Evolutionary conservation across 2,329 filamentous ascomycete species (phyloP).

Genomic region (Diplodia seriata): DNA sequence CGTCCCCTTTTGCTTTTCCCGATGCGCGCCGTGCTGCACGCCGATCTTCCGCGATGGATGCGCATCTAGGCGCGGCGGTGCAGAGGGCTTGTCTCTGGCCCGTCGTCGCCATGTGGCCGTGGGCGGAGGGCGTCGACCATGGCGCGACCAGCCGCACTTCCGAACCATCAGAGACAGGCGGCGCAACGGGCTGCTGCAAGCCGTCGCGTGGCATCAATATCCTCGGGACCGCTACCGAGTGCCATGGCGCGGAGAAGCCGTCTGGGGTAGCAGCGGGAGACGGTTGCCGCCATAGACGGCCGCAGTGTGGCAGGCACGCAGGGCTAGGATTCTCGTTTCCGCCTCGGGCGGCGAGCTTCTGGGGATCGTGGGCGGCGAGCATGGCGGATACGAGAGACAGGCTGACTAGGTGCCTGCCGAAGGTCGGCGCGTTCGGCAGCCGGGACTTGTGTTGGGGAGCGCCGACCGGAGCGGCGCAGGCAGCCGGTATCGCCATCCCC

Average conservation of each 20-base stretch:
- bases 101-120: neutral
- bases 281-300: constrained; percentile 6
- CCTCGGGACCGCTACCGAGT: constrained; percentile 9
- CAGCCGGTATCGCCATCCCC: constrained; percentile 13
- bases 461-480: neutral
- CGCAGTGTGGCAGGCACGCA: neutral
- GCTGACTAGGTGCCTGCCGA: neutral
- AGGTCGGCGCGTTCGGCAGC: constrained; percentile 15
- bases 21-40: constrained; percentile 4
- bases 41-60: constrained; percentile 20
- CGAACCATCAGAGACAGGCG: neutral
- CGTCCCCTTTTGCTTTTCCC: constrained; percentile 20
- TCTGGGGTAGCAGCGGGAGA: constrained; percentile 10
- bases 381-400: neutral
- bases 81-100: neutral
- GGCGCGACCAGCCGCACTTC: constrained; percentile 21
- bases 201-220: constrained; percentile 8
- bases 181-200: neutral
- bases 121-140: neutral
- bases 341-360: neutral
- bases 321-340: constrained; percentile 5
- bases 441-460: neutral
- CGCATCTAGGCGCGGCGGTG: neutral
- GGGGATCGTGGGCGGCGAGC: neutral
- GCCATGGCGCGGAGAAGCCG: constrained; percentile 14